phyloP scores from a whole-genome alignment of 139 green algal genomes.

The Microglena sp. region DNA sequence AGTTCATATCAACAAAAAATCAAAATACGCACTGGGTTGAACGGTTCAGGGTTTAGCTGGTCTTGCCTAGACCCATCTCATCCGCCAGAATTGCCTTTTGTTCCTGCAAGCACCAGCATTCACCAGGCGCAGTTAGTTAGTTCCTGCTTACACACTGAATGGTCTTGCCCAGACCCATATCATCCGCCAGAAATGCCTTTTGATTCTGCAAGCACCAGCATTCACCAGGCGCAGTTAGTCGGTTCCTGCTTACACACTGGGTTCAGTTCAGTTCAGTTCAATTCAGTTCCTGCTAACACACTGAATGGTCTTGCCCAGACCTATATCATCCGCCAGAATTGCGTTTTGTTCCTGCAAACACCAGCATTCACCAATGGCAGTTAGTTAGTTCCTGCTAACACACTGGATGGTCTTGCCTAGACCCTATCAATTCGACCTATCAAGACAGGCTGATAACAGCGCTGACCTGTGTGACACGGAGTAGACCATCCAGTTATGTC shows the following conservation, averaged over 20 bases:
- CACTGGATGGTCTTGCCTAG: background rate
- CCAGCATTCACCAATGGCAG: slow-evolving; percentile 9
- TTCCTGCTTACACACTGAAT: slow-evolving; percentile 69
- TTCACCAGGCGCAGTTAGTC: background rate
- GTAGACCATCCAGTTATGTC: background rate
- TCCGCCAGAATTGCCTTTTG: background rate
- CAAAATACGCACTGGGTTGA: no score
- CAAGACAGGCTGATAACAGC: no score
- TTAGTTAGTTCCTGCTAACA: no score
- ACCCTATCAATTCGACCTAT: no score
- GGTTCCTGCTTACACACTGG: slow-evolving; percentile 18
- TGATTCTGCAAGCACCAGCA: background rate
- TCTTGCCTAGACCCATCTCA: slow-evolving; percentile 1
- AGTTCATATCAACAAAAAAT: no score
- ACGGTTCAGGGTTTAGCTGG: background rate
- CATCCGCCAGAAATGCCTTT: background rate
- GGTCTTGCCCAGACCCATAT: slow-evolving; percentile 63
- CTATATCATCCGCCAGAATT: slow-evolving; percentile 94
- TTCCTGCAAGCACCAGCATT: no score
- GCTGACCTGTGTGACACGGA: no score
- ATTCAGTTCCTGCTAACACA: no score
- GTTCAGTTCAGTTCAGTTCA: no score
- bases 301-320: slow-evolving; percentile 80
- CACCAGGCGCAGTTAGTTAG: no score
- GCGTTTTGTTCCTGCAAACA: slow-evolving; percentile 57